Percentiles rank a stretch among this genome's conserved stretches.
Conservation (phyloP, 495 filamentous ascomycete genomes). For the Neurospora sp. region DNA sequence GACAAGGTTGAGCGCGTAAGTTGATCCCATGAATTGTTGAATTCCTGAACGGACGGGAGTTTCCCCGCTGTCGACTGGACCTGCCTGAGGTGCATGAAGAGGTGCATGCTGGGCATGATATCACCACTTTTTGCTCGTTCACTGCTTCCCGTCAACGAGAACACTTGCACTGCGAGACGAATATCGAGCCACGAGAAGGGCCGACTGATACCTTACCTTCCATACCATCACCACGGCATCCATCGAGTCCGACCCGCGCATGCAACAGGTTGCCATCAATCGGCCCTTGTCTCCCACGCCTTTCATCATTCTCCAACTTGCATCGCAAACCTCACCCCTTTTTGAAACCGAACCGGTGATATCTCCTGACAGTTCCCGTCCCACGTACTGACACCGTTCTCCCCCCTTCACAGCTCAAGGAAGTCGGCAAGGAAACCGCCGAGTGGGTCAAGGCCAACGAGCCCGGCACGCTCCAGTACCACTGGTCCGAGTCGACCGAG, state of each 20-base stretch:
- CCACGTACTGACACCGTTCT: background rate
- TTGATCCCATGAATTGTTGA: background rate
- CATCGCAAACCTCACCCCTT: background rate
- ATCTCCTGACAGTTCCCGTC: background rate
- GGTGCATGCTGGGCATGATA: background rate
- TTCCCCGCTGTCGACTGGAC: background rate
- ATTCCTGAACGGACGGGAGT: background rate
- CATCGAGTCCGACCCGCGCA: background rate
- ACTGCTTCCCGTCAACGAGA: background rate
- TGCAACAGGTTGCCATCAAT: background rate
- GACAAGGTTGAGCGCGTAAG: conserved; percentile 15
- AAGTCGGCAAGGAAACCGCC: conserved; percentile 7
- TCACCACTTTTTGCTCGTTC: background rate
- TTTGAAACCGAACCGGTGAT: background rate
- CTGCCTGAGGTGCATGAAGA: background rate
- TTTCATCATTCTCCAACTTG: background rate
- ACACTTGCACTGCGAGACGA: background rate
- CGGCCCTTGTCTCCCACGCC: background rate
- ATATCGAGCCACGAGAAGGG: background rate
- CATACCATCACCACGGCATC: background rate
- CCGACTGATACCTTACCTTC: background rate
- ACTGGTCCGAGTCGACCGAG: conserved; percentile 12
- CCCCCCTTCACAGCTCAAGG: conserved; percentile 6
- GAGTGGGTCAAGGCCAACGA: conserved; percentile 14
- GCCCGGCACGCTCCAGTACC: conserved; percentile 16